A percentile compares a stretch with the other conserved stretches of the same genome.
These are phyloP conservation scores for Trichoderma sp. DNA, from an alignment of 2,329 filamentous ascomycete genomes.

Conservation along the genomic window DNA sequence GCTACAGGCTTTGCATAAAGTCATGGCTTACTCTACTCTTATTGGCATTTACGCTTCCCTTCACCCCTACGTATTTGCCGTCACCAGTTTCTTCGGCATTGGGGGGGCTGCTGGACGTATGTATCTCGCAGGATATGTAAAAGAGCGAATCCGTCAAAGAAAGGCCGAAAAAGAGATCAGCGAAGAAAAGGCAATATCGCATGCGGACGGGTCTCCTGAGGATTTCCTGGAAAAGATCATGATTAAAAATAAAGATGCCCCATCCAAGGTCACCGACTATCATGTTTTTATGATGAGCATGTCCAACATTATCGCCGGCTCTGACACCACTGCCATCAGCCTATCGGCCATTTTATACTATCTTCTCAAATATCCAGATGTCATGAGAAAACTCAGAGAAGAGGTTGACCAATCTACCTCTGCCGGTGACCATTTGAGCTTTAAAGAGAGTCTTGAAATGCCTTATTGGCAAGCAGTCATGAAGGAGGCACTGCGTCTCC, in stretches of 20 bases:
- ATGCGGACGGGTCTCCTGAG: not conserved
- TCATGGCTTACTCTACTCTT: conserved; percentile 26
- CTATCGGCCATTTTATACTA: conserved; percentile 44
- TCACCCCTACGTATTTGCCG: conserved; percentile 23
- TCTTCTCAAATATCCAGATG: conserved; percentile 35
- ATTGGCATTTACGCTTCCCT: conserved; percentile 25
- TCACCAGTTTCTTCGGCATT: conserved; percentile 22
- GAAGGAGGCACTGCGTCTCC: conserved; percentile 50
- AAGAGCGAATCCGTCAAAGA: conserved; percentile 30
- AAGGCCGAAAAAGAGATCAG: conserved; percentile 22
- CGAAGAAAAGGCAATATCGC: not conserved
- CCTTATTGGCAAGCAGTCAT: conserved; percentile 54
- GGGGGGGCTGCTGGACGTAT: conserved; percentile 26
- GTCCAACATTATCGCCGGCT: conserved; percentile 39
- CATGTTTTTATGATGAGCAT: conserved; percentile 21
- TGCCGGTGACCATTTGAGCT: conserved; percentile 27
- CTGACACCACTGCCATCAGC: conserved; percentile 48
- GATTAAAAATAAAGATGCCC: conserved; percentile 14
- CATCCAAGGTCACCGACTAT: conserved; percentile 18
- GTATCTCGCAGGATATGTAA: conserved; percentile 29
- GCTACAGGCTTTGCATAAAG: conserved; percentile 31
- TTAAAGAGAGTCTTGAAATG: conserved; percentile 42
- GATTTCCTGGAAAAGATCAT: conserved; percentile 22
- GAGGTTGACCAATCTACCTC: conserved; percentile 25
- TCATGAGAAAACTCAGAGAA: conserved; percentile 25